Conservation (phyloP, 305 asterid genomes). For the Andrographis paniculata region DNA sequence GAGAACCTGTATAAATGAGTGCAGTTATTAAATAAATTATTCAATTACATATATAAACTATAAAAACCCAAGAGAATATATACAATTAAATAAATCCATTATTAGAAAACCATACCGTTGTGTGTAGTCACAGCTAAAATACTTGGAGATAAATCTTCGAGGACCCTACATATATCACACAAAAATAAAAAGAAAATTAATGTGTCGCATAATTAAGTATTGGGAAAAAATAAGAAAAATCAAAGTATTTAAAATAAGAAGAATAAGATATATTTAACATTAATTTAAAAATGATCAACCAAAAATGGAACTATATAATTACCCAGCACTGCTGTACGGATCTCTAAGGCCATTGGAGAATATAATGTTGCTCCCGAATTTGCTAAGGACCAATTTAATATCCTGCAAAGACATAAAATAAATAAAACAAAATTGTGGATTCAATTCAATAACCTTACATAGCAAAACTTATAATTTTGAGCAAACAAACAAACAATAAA, state of each 20-base stretch:
- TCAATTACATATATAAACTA: neutral
- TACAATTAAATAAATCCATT: too few relatives aligned
- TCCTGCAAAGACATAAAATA: slow-evolving; percentile 27
- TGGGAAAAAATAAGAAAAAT: too few relatives aligned
- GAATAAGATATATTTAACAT: too few relatives aligned
- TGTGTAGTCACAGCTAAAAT: slow-evolving; percentile 37
- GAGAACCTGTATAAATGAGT: slow-evolving; percentile 25
- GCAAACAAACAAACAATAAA: too few relatives aligned
- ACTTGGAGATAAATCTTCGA: slow-evolving; percentile 38
- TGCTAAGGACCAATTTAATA: slow-evolving; percentile 40
- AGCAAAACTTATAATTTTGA: neutral
- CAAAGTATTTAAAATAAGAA: neutral
- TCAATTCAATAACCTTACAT: too few relatives aligned
- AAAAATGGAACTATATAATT: slow-evolving; percentile 14
- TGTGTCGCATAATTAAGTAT: too few relatives aligned
- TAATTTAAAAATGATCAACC: neutral
- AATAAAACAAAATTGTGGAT: neutral
- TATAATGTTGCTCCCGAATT: slow-evolving; percentile 68
- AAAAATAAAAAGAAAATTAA: too few relatives aligned
- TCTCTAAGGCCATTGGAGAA: slow-evolving; percentile 75
- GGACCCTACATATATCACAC: slow-evolving; percentile 36
- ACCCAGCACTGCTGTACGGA: slow-evolving; percentile 80
- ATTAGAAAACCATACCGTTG: slow-evolving; percentile 30
- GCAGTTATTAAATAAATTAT: neutral
- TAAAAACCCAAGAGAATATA: too few relatives aligned